Base-by-base conservation (phyloP, 2,329 filamentous ascomycete species). In the Alternaria solani region DNA sequence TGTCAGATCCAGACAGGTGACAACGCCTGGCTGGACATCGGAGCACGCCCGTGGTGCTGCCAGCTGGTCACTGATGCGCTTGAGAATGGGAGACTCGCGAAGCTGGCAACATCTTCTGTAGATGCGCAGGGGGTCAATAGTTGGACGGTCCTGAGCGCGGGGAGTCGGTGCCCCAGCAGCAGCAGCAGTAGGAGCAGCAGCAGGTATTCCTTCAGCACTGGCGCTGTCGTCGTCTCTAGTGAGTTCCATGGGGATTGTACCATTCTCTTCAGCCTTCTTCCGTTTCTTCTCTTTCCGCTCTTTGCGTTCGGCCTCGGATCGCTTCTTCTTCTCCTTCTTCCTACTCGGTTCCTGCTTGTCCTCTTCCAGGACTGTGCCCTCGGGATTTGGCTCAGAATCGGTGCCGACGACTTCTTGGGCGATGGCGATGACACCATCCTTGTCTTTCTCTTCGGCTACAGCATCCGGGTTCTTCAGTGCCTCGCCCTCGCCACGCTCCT, bases 281-380 rank as follows among this genome's bases (percentile, higher is more conserved):
- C 93, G 86, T 75, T 92, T 94, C 79, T 92, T 92, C 79, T 97
- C 94, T 76, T 96, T 96, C 55, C 94, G 88, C 61, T 95, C 92
- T 75, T 96, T 96, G 42, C 94, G 86, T 78, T 97, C 94, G 61
- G 94, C 93, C 75, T 97, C 94, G 41, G 92, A 96, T 66, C 91
- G 89, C 82, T 96, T 97, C 81, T 97, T 97, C 84, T 97, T 97
- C 74, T 97, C 94, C 78, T 93, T 95, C 80, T 96, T 97, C 70
- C 89, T 89, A 7, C 83, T 88, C 1, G 80, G 71, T 41, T 74
- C 74, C 51, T 75, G 73, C 74, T 78, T 65, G 61, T 75, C 63
- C 51, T 76, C 69, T 7, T 77, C 77, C 41, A 65, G 62, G 43
- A 76, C 38, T 44, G 71, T 74, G 68, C 77, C 72, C 58, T 77